Evolutionary conservation across 306 rosid genomes (phyloP), one percentile per base, ranked within the genome.

Genomic region (barrel medic (Medicago truncatula)): DNA sequence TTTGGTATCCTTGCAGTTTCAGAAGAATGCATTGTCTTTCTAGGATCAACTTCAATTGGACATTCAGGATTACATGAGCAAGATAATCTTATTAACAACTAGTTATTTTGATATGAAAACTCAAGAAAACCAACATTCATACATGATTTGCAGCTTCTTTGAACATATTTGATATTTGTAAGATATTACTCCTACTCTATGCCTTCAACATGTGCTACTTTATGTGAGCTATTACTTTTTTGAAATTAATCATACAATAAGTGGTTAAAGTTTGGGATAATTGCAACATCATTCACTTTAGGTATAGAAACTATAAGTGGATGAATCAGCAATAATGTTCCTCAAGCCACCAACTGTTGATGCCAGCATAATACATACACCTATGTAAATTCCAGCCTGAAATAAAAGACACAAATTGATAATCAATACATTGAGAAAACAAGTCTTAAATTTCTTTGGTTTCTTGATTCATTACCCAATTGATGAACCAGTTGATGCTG

Each of bases 321-420:
- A 94, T 50, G 98, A 81, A 90, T 94, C 98, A 2, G 77, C 70
- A 34, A 87, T 13, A 9, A 94, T 91, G 83, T 94, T 94, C 83
- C 97, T 85, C 28, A 94, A 75, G 54, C 98, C 98, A 47, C 97
- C 98, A 43, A 94, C 41, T 1, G 97, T 91, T 43, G 97, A 94
- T 20, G 96, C 97, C 85, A 88, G 59, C 98, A 94, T 94, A 28
- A 94, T 91, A 84, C 89, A 82, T 72, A 90, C 84, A 82, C 98
- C 98, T 50, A 90, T 2, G 61, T n/a, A 82, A 83, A 94, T 94
- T 83, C 83, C 14, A 53, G 17, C 86, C 97, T 94, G 93, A 57
- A 81, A 75, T 90, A 88, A 41, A 78, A 75, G 0, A 34, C 61
- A 74, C 16, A 52, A 49, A 17, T 46, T 20, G 18, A 5, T 34